Evolutionary conservation across 495 filamentous ascomycete genomes (phyloP), one percentile per base, ranked within the genome.

Genomic region (Hypomontagnella monticulosa): DNA sequence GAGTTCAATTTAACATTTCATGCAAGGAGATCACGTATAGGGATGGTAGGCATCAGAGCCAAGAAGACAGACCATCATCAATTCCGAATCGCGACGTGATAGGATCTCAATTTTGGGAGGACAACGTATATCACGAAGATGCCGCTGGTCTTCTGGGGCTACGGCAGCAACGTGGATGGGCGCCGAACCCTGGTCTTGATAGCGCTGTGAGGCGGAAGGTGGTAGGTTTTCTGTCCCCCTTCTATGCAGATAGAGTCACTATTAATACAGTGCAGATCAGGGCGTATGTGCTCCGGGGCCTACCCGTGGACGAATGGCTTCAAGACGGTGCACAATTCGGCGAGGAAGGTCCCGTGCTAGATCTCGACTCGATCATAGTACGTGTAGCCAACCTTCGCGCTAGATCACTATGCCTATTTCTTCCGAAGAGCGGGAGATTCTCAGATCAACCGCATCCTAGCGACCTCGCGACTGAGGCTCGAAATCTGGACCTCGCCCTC

Each of bases 121-220:
- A 56, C n/a, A 23, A 66, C n/a, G 58, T 16, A 47, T 59, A 75
- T 51, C 66, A 71, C 16, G 55, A 66, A 38, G 69, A 63, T 11
- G 72, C 73, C 0, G 48, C 57, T 23, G 59, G 57, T 51, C 63
- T 78, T 18, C 38, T 77, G 5, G 65, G 66, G 36, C 38, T 63
- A 16, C 66, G 71, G n/a, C 63, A 61, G 36, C 44, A 70, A 33
- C 52, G 52, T 18, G 64, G 62, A 32, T 70, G 57, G 47, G 15
- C 47, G 11, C 55, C 67, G 16, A 70, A 73, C 53, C 16, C 57
- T 34, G 33, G 41, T 16, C 69, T 78, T 8, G 72, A 78, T 32
- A 72, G 56, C 42, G 67, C 63, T 11, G 50, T 70, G 34, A 55
- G 71, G 27, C 52, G 61, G 16, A 55, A 65, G 19, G 46, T 71